Conservation (phyloP, 2,329 filamentous ascomycete species). For the Raffaelea ambrosiae region DNA sequence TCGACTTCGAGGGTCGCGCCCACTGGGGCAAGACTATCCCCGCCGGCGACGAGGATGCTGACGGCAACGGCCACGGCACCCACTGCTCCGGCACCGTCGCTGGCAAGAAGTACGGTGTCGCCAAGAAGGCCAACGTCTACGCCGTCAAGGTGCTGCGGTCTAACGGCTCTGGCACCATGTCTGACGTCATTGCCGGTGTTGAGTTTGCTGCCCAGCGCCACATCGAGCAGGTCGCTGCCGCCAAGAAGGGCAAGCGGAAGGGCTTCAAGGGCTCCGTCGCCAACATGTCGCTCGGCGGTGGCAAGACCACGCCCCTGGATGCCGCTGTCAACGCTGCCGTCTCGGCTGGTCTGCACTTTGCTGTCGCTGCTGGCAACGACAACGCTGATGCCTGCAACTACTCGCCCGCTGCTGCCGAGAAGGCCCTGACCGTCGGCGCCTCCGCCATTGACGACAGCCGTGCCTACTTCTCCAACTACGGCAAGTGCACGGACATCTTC, state of each 20-base stretch:
- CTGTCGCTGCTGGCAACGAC: constrained; percentile 96
- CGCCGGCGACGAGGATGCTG: constrained; percentile 69
- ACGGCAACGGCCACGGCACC: constrained; percentile 97
- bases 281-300: constrained; percentile 98
- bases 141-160: constrained; percentile 98
- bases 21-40: constrained; percentile 97
- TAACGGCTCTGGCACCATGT: constrained; percentile 97
- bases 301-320: constrained; percentile 89
- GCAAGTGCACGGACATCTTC: constrained; percentile 99
- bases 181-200: constrained; percentile 96
- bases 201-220: constrained; percentile 86
- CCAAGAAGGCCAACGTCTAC: constrained; percentile 95
- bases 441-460: constrained; percentile 89
- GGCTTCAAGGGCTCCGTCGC: constrained; percentile 98
- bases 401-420: constrained; percentile 85
- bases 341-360: constrained; percentile 87
- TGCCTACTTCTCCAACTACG: constrained; percentile 99
- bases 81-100: constrained; percentile 98
- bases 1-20: constrained; percentile 95
- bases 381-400: constrained; percentile 99
- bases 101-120: constrained; percentile 98
- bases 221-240: constrained; percentile 61
- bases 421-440: constrained; percentile 92
- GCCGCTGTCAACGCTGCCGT: constrained; percentile 91
- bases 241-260: constrained; percentile 85